These are phyloP conservation scores for slime mould (Dictyostelium discoideum) DNA, from an alignment of 78 protist genomes.

Conservation along the genomic window DNA sequence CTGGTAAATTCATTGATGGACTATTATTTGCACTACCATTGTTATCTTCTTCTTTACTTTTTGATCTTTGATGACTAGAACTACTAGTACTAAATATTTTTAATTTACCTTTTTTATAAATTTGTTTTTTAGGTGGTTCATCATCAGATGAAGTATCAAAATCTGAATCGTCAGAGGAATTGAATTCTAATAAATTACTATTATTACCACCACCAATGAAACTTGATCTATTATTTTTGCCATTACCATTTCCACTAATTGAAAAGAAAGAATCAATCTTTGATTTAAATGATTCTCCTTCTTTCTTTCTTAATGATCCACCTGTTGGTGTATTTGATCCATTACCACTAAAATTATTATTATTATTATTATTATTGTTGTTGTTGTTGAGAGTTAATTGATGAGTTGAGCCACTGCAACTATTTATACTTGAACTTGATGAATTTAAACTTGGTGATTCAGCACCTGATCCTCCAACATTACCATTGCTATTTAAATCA, in stretches of 20 bases:
- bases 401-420: background rate
- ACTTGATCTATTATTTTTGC: conserved; percentile 8
- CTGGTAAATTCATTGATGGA: background rate
- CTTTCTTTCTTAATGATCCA: background rate
- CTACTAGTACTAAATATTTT: background rate
- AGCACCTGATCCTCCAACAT: background rate
- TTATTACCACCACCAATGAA: background rate
- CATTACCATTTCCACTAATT: background rate
- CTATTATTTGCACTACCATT: background rate
- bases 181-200: background rate
- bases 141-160: conserved; percentile 18
- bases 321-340: background rate
- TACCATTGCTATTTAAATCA: background rate
- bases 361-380: background rate
- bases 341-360: background rate
- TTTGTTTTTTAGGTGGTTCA: background rate
- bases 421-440: background rate
- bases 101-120: background rate
- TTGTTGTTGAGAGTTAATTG: background rate
- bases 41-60: background rate
- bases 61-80: background rate
- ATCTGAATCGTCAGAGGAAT: conserved; percentile 1
- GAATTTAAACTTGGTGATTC: background rate
- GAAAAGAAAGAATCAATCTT: conserved; percentile 26
- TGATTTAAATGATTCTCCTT: background rate